Conservation (phyloP, 192 early-diverging fungal genomes). For the Umbelopsis ramanniana region DNA sequence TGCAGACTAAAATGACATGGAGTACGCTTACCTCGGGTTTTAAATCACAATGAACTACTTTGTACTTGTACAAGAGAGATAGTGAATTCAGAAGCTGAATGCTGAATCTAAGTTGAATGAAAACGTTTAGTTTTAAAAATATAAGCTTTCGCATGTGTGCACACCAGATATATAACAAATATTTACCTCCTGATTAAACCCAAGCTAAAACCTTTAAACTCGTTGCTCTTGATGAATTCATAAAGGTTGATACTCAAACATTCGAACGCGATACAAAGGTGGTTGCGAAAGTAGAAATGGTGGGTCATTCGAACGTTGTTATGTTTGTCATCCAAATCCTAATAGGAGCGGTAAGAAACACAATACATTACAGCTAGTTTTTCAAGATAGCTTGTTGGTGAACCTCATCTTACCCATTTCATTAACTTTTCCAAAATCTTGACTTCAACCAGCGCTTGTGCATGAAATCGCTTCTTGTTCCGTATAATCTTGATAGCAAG, state of each 20-base stretch:
- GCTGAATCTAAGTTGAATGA: constrained; percentile 60
- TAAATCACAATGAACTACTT: constrained; percentile 94
- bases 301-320: constrained; percentile 89
- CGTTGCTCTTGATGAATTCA: constrained; percentile 93
- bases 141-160: background rate
- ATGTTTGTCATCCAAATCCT: constrained; percentile 82
- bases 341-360: background rate
- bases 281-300: constrained; percentile 92
- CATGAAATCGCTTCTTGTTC: constrained; percentile 96
- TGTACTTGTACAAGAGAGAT: constrained; percentile 68
- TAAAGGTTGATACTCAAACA: constrained; percentile 94
- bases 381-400: background rate
- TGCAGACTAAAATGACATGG: constrained; percentile 19
- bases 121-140: no score
- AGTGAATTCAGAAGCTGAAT: constrained; percentile 86
- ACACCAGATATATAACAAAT: background rate
- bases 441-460: constrained; percentile 92
- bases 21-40: constrained; percentile 85
- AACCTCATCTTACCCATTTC: constrained; percentile 62
- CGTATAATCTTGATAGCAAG: constrained; percentile 95
- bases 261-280: constrained; percentile 95
- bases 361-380: background rate
- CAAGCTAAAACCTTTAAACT: constrained; percentile 87
- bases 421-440: constrained; percentile 89
- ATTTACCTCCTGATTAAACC: constrained; percentile 69